Percentiles rank a stretch among this genome's conserved stretches.
phyloP scores from a whole-genome alignment of 2,329 filamentous ascomycete species.

The Endothia cerciana region DNA sequence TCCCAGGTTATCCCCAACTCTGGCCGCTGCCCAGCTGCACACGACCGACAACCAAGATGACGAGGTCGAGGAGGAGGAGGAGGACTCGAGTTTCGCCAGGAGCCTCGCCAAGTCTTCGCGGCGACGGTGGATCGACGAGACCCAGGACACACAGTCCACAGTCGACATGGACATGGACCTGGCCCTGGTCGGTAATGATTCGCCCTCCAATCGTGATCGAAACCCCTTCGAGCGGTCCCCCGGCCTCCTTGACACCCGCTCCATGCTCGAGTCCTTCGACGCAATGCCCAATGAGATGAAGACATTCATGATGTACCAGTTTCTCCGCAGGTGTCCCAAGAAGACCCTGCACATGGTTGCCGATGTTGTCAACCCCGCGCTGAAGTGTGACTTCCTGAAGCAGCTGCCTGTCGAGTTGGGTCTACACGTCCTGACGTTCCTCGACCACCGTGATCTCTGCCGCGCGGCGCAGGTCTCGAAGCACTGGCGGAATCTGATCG shows the following conservation, averaged over 20 bases:
- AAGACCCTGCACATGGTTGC: slow-evolving; percentile 89
- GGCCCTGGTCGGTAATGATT: slow-evolving; percentile 34
- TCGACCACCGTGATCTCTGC: slow-evolving; percentile 85
- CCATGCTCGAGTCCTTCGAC: slow-evolving; percentile 88
- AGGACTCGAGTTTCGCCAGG: slow-evolving; percentile 40
- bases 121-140: slow-evolving; percentile 43
- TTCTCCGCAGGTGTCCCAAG: slow-evolving; percentile 84
- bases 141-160: slow-evolving; percentile 41
- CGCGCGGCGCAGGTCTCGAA: slow-evolving; percentile 91
- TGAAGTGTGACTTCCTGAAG: slow-evolving; percentile 91
- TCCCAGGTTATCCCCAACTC: slow-evolving; percentile 88
- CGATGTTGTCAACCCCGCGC: slow-evolving; percentile 85
- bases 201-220: slow-evolving; percentile 35
- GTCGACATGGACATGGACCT: slow-evolving; percentile 42
- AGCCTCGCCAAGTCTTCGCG: slow-evolving; percentile 39
- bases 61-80: slow-evolving; percentile 44
- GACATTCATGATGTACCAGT: slow-evolving; percentile 94
- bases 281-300: slow-evolving; percentile 90
- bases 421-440: slow-evolving; percentile 83
- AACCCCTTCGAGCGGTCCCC: slow-evolving; percentile 41
- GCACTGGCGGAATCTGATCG: slow-evolving; percentile 87
- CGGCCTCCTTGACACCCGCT: slow-evolving; percentile 75
- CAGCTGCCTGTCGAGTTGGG: slow-evolving; percentile 85
- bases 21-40: slow-evolving; percentile 68
- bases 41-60: slow-evolving; percentile 47